Percentiles rank a stretch among this genome's conserved stretches.
Evolutionary conservation across 805 yeast species (phyloP).

Genomic region (Cyberlindnera mrakii): DNA sequence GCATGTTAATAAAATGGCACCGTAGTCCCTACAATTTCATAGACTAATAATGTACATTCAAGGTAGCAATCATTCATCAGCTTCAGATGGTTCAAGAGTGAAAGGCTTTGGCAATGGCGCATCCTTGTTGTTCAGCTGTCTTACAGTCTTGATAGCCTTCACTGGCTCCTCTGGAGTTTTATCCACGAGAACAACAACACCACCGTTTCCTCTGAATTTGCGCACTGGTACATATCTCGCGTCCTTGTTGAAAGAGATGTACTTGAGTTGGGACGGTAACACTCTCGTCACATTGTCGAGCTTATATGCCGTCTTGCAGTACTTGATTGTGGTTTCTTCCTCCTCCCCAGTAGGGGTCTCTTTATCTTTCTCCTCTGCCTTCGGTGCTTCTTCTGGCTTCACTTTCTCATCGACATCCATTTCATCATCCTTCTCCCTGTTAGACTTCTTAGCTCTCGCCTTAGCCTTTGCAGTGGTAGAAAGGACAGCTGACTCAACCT

Average conservation of each 20-base stretch:
- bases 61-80: conserved; percentile 4
- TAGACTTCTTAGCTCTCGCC: conserved; percentile 74
- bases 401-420: conserved; percentile 37
- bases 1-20: not conserved
- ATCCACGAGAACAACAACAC: conserved; percentile 69
- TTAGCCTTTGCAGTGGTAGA: conserved; percentile 94
- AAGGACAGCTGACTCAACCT: conserved; percentile 85
- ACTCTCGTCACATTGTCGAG: conserved; percentile 81
- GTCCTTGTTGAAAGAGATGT: conserved; percentile 68
- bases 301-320: conserved; percentile 60
- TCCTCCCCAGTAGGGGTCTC: conserved; percentile 10
- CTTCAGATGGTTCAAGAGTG: conserved; percentile 34
- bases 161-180: conserved; percentile 52
- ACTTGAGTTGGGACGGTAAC: conserved; percentile 81
- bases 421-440: conserved; percentile 45
- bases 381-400: conserved; percentile 20
- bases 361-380: conserved; percentile 21
- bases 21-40: not conserved
- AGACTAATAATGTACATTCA: not conserved
- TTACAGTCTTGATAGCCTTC: conserved; percentile 72
- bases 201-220: conserved; percentile 61
- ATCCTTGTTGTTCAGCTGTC: conserved; percentile 67
- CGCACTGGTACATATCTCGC: conserved; percentile 80
- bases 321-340: conserved; percentile 37
- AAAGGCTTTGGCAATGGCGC: conserved; percentile 74